These are phyloP conservation scores for Aspergillus cristatus DNA, from an alignment of 495 filamentous ascomycete species.

Conservation along the genomic window DNA sequence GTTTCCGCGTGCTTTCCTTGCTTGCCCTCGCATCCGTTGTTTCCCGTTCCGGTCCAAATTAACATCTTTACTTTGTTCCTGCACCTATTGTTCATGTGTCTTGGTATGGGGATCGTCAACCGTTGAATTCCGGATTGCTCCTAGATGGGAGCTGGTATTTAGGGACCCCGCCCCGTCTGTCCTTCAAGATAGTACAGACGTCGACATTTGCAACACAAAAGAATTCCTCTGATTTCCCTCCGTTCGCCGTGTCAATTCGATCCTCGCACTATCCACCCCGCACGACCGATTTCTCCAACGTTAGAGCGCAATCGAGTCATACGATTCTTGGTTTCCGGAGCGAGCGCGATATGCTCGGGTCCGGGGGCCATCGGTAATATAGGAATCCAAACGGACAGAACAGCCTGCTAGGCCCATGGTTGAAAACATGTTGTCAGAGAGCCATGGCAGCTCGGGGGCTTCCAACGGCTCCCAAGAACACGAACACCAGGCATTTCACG, in stretches of 20 bases:
- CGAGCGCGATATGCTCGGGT: constrained; percentile 41
- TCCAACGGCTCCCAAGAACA: constrained; percentile 22
- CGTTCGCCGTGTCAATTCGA: too few species aligned
- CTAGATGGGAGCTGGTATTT: constrained; percentile 15
- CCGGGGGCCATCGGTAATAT: constrained; percentile 31
- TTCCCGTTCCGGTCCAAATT: background rate
- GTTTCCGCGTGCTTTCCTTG: constrained; percentile 1
- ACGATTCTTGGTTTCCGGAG: constrained; percentile 29
- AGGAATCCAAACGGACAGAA: constrained; percentile 28
- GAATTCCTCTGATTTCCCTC: too few species aligned
- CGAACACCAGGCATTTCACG: constrained; percentile 16
- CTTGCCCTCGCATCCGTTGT: background rate
- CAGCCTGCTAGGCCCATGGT: constrained; percentile 30
- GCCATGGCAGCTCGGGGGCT: constrained; percentile 21
- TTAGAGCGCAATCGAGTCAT: too few species aligned
- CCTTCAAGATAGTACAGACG: constrained; percentile 23
- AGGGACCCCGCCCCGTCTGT: constrained; percentile 26
- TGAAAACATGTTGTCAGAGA: constrained; percentile 32
- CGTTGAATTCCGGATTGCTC: constrained; percentile 10
- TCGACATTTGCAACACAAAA: too few species aligned
- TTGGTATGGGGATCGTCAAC: constrained; percentile 10
- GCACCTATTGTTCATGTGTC: constrained; percentile 1
- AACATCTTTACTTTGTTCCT: background rate
- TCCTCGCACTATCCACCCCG: constrained; percentile 1
- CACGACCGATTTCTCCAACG: constrained; percentile 1